Evolutionary conservation across 1,284 basidiomycete genomes (phyloP).

Genomic region (Naganishia cerealis): DNA sequence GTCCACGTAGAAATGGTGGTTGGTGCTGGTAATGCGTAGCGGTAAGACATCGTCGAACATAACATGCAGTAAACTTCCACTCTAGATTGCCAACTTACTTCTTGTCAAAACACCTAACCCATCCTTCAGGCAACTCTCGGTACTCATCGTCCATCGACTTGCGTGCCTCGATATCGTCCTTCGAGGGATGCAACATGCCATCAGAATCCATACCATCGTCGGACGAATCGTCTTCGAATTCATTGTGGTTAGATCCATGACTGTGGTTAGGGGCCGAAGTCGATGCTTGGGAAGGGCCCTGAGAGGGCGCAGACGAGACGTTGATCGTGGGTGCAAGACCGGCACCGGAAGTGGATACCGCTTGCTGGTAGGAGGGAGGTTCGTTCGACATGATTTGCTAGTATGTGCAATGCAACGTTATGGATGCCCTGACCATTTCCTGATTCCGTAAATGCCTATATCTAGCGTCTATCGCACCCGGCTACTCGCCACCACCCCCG

Average conservation of each 20-base stretch:
- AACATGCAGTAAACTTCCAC: not conserved
- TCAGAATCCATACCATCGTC: constrained; percentile 17
- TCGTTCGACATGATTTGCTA: constrained; percentile 18
- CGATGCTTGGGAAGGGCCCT: not conserved
- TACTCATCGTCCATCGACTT: constrained; percentile 47
- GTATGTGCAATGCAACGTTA: not conserved
- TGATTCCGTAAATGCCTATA: not conserved
- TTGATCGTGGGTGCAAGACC: constrained; percentile 5
- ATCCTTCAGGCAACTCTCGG: constrained; percentile 48
- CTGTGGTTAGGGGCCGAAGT: not conserved
- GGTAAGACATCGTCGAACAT: not conserved
- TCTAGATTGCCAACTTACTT: constrained; percentile 34
- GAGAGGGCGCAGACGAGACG: constrained; percentile 8
- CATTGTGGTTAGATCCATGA: constrained; percentile 12
- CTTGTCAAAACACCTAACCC: constrained; percentile 50
- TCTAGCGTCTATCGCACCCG: not conserved
- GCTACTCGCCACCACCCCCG: not conserved
- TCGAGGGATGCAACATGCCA: constrained; percentile 25
- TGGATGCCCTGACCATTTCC: not conserved
- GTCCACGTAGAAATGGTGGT: constrained; percentile 50
- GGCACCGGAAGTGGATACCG: constrained; percentile 5
- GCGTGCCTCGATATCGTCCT: constrained; percentile 29
- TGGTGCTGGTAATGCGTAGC: constrained; percentile 33
- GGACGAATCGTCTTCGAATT: constrained; percentile 24
- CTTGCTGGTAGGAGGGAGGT: constrained; percentile 31